Evolutionary conservation across 2,329 filamentous ascomycete genomes (phyloP).

Genomic region (Exophiala dermatitidis): DNA sequence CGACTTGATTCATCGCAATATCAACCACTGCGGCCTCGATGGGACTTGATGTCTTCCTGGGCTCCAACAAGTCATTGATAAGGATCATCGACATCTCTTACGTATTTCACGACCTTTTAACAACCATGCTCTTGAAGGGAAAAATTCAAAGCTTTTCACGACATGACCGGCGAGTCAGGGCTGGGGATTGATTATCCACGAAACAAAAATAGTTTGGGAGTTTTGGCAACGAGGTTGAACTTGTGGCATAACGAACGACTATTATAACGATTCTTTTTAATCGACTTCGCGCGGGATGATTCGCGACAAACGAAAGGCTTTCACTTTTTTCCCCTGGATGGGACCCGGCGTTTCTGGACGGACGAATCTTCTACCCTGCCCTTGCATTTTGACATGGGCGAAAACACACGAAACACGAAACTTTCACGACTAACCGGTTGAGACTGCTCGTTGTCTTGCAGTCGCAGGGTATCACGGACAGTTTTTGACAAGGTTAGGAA

Average conservation of each 20-base stretch:
- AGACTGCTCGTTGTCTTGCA: not conserved
- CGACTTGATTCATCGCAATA: constrained; percentile 8
- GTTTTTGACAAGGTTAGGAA: too few relatives aligned
- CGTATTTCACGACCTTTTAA: constrained; percentile 11
- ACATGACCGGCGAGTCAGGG: constrained; percentile 8
- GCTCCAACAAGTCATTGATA: constrained; percentile 3
- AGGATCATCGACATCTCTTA: constrained; percentile 6
- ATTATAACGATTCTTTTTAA: not conserved
- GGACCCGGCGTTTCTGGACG: not conserved
- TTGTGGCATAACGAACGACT: constrained; percentile 5
- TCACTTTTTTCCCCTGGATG: not conserved
- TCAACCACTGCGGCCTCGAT: constrained; percentile 1
- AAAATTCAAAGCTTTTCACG: constrained; percentile 10
- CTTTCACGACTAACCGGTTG: not conserved
- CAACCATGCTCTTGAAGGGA: constrained; percentile 3
- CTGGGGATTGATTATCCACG: constrained; percentile 1
- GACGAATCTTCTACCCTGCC: not conserved
- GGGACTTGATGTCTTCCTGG: too few relatives aligned
- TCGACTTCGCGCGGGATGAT: not conserved
- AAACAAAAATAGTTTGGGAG: constrained; percentile 1
- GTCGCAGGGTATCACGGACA: not conserved
- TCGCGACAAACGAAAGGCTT: constrained; percentile 4
- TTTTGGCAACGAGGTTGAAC: constrained; percentile 5
- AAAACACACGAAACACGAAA: not conserved
- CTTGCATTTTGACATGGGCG: not conserved